These are phyloP conservation scores for Potentilla sterilis DNA, from an alignment of 306 rosid genomes.

Conservation along the genomic window DNA sequence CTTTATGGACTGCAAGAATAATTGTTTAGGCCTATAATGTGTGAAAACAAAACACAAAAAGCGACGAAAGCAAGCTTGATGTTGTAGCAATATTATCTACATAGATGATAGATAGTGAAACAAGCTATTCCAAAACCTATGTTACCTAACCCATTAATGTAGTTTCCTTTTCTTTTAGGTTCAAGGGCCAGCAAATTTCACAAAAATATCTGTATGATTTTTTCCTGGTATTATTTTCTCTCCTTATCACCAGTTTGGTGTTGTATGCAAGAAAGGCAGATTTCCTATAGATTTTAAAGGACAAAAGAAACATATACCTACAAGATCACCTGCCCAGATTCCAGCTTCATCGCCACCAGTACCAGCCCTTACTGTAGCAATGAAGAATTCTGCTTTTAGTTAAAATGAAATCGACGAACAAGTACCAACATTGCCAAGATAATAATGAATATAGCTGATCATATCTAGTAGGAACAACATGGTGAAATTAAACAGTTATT, in stretches of 20 bases:
- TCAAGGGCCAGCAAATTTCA: neutral
- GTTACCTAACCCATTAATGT: neutral
- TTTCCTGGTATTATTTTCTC: neutral
- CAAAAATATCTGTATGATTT: neutral
- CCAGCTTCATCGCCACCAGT: conserved; percentile 99
- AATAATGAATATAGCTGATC: neutral
- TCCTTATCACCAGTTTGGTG: neutral
- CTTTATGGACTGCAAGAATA: neutral
- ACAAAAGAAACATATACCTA: conserved; percentile 85
- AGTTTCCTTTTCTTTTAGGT: neutral
- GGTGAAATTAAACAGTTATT: conserved; percentile 19
- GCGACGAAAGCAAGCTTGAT: neutral
- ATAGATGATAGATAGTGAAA: neutral
- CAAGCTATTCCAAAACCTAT: neutral
- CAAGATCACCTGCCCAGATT: conserved; percentile 99
- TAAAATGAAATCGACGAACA: conserved; percentile 11
- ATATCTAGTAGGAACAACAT: conserved; percentile 3
- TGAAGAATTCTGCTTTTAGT: conserved; percentile 18
- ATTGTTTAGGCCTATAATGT: neutral
- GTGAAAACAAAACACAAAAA: neutral
- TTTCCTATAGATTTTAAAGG: conserved; percentile 35
- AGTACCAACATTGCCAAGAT: neutral
- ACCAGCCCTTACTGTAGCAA: conserved; percentile 91
- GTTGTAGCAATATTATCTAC: neutral
- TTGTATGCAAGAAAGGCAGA: conserved; percentile 7